A percentile compares a stretch with the other conserved stretches of the same genome.
Conservation (phyloP, 148 eudicot species). For the Rhododendron vialii region DNA sequence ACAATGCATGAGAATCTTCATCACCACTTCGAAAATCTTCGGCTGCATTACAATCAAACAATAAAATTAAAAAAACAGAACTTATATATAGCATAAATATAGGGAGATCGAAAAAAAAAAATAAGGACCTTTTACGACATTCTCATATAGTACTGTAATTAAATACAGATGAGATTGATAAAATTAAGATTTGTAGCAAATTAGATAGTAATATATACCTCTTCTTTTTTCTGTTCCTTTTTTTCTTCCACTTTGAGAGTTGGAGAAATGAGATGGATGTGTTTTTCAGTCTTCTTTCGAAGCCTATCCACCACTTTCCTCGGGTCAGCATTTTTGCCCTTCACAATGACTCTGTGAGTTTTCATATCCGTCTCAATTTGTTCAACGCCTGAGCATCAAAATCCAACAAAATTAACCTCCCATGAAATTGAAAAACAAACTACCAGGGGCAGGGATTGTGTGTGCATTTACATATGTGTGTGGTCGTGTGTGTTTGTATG, state of each 20-base stretch:
- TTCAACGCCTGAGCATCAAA: slow-evolving; percentile 39
- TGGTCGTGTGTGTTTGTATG: neutral
- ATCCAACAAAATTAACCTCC: neutral
- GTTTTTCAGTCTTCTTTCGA: slow-evolving; percentile 39
- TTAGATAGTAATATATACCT: slow-evolving; percentile 21
- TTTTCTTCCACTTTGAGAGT: slow-evolving; percentile 16
- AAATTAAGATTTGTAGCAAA: too few species aligned
- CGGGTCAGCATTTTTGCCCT: slow-evolving; percentile 54
- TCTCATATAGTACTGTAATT: neutral
- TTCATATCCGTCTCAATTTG: slow-evolving; percentile 35
- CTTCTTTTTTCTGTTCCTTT: slow-evolving; percentile 21
- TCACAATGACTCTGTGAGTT: slow-evolving; percentile 41
- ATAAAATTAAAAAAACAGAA: neutral
- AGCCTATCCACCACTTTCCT: slow-evolving; percentile 43
- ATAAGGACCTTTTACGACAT: too few species aligned
- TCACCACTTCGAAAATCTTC: slow-evolving; percentile 34
- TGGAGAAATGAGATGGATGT: slow-evolving; percentile 48
- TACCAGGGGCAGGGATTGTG: too few species aligned
- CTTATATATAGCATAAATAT: neutral
- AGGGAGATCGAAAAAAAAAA: too few species aligned
- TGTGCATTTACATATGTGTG: neutral
- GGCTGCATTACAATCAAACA: slow-evolving; percentile 28
- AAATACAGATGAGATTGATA: neutral
- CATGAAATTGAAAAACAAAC: too few species aligned
- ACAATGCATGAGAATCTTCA: slow-evolving; percentile 54